Percentiles rank a stretch among this genome's conserved stretches.
phyloP scores from a whole-genome alignment of 2,329 filamentous ascomycete genomes.

The Dothideomycetes sp. region DNA sequence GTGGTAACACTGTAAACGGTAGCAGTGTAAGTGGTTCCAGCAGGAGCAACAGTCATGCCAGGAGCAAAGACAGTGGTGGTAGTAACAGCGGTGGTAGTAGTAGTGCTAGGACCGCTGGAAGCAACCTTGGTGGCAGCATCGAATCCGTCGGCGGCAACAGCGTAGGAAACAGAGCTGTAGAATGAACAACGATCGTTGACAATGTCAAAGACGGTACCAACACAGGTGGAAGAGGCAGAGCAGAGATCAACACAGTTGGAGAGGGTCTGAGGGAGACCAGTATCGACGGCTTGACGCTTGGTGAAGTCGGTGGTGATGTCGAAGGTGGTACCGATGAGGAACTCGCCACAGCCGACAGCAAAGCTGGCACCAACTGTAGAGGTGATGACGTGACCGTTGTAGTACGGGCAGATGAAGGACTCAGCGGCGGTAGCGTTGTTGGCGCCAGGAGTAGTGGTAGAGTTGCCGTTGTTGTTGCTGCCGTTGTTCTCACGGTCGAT shows the following conservation, averaged over 20 bases:
- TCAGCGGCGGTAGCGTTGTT: neutral
- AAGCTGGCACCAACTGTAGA: neutral
- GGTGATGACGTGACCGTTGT: neutral
- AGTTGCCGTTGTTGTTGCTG: no score
- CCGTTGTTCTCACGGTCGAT: neutral
- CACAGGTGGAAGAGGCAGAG: slow-evolving; percentile 1
- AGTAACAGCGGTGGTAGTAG: neutral
- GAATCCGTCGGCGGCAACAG: neutral
- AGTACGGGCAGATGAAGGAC: slow-evolving; percentile 4
- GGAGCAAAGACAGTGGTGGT: slow-evolving; percentile 17
- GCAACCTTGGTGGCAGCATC: slow-evolving; percentile 9
- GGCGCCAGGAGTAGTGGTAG: neutral
- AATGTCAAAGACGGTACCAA: slow-evolving; percentile 7
- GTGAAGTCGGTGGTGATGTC: neutral
- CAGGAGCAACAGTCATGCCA: slow-evolving; percentile 16
- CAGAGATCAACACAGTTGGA: slow-evolving; percentile 11
- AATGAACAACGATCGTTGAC: neutral
- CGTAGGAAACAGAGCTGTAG: slow-evolving; percentile 2
- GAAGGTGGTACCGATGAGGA: slow-evolving; percentile 6
- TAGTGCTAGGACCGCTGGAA: neutral
- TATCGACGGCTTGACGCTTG: slow-evolving; percentile 9
- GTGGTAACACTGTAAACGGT: neutral
- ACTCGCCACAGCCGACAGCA: neutral
- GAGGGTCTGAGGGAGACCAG: neutral
- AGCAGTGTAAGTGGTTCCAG: neutral